These are phyloP conservation scores for Pestalotiopsis sp. DNA, from an alignment of 2,329 filamentous ascomycete species.

Conservation along the genomic window DNA sequence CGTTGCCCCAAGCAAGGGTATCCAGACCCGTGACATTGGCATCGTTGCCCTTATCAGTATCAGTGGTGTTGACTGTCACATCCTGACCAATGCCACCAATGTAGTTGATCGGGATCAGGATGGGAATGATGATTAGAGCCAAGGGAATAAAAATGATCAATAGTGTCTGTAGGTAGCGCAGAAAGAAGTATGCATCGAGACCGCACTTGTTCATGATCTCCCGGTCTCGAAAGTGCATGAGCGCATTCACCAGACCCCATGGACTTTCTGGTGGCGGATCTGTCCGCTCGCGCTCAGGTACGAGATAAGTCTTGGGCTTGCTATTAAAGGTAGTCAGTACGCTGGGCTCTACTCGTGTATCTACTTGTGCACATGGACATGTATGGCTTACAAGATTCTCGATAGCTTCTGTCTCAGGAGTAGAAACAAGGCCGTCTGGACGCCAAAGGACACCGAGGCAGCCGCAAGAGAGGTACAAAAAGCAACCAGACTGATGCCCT, in stretches of 20 bases:
- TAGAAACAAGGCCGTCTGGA: conserved; percentile 71
- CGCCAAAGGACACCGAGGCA: conserved; percentile 62
- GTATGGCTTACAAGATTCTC: conserved; percentile 72
- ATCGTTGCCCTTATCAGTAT: conserved; percentile 21
- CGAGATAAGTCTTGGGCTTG: conserved; percentile 83
- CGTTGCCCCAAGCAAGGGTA: conserved; percentile 84
- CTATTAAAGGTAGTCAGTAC: conserved; percentile 38
- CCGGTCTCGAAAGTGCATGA: conserved; percentile 71
- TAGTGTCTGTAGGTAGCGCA: conserved; percentile 73
- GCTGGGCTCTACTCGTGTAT: background rate
- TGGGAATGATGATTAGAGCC: conserved; percentile 75
- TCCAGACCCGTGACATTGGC: conserved; percentile 66
- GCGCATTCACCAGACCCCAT: conserved; percentile 52
- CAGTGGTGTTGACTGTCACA: conserved; percentile 36
- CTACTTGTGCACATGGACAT: background rate
- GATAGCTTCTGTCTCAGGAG: conserved; percentile 76
- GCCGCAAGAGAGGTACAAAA: conserved; percentile 68
- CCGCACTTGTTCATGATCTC: conserved; percentile 95
- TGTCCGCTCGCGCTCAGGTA: conserved; percentile 81
- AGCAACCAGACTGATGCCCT: conserved; percentile 49
- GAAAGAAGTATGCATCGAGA: conserved; percentile 94
- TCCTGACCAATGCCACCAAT: conserved; percentile 66
- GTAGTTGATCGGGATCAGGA: conserved; percentile 84
- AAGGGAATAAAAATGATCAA: conserved; percentile 91
- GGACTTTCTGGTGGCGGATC: conserved; percentile 66